Base-by-base conservation (phyloP, 2,329 filamentous ascomycete genomes). In the Scedosporium dehoogii region DNA sequence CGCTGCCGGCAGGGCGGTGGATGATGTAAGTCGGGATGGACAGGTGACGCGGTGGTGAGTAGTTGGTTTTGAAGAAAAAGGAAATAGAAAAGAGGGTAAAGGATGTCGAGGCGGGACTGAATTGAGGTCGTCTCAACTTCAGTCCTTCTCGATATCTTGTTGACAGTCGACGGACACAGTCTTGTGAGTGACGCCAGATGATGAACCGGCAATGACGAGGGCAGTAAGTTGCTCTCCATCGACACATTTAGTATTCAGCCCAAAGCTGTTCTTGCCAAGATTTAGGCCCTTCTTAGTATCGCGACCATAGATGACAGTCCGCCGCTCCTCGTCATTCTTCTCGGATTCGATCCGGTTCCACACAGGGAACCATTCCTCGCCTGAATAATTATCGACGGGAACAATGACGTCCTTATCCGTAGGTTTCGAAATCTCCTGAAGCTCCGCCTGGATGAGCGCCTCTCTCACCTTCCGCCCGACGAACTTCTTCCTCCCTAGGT, bases 271-370 rank as follows among this genome's bases (percentile, higher is more conserved):
- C 58, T 82, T 79, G 59, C 84, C 69, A 64, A 79, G 67, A 38
- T 69, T 70, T 59, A 96, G 81, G 0, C 91, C 92, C 2, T 76
- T 76, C 69, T 87, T 86, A 23, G 91, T 84, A 71, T 97, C 91
- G 71, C 97, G 93, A 4, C 92, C 92, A 73, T 96, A 97, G 63
- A 96, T 81, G 48, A 96, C 88, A 0, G 89, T 91, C 48, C 79
- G 83, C 9, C 82, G 78, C 33, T 74, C 67, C 12, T 65, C 58
- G 29, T 69, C 65, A 56, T 63, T 64, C 2, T 71, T 63, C 27
- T 69, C 69, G 61, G 71, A 72, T 68, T 86, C 81, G 63, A 74
- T 72, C 62, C 74, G 75, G 69, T 85, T 81, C 85, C 85, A 87
- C 6, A 76, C 74, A 68, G 86, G 82, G 60, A 85, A 80, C 91